These are phyloP conservation scores for Colletotrichum sp. DNA, from an alignment of 2,329 filamentous ascomycete genomes.

Conservation along the genomic window DNA sequence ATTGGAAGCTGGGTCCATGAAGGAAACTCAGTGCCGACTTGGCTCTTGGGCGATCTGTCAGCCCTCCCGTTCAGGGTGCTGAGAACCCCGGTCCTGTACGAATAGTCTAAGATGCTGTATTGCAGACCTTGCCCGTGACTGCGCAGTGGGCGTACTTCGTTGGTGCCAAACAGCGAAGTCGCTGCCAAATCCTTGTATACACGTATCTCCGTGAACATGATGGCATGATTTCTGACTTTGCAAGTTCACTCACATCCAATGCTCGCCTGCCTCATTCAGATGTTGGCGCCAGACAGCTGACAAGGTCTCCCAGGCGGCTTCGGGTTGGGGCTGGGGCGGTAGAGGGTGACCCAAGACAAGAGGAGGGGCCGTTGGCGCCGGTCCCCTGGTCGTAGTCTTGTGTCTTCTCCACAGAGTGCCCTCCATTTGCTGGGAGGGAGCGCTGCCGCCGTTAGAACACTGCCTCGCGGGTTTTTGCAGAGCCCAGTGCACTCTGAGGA, in stretches of 20 bases:
- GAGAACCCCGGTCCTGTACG: neutral
- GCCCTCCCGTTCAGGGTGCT: neutral
- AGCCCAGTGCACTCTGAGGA: neutral
- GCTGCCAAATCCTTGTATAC: neutral
- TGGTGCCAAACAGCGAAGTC: neutral
- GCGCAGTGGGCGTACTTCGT: neutral
- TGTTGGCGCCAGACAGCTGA: neutral
- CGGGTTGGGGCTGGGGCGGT: neutral
- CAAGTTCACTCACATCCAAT: neutral
- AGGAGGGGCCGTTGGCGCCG: conserved; percentile 6
- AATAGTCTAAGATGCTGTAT: neutral
- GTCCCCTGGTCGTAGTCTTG: neutral
- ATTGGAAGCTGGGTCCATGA: neutral
- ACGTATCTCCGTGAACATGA: neutral
- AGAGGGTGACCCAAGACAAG: neutral
- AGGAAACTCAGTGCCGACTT: conserved; percentile 4
- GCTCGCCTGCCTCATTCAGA: conserved; percentile 1
- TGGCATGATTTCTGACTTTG: conserved; percentile 1
- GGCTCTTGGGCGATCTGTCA: conserved; percentile 1
- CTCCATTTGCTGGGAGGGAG: neutral
- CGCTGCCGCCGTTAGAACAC: neutral
- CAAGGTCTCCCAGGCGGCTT: conserved; percentile 7
- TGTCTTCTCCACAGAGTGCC: neutral
- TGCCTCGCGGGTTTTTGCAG: neutral
- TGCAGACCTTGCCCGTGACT: neutral